Evolutionary conservation across 768 basidiomycete species (phyloP).

Genomic region (Termitomyces sp.): DNA sequence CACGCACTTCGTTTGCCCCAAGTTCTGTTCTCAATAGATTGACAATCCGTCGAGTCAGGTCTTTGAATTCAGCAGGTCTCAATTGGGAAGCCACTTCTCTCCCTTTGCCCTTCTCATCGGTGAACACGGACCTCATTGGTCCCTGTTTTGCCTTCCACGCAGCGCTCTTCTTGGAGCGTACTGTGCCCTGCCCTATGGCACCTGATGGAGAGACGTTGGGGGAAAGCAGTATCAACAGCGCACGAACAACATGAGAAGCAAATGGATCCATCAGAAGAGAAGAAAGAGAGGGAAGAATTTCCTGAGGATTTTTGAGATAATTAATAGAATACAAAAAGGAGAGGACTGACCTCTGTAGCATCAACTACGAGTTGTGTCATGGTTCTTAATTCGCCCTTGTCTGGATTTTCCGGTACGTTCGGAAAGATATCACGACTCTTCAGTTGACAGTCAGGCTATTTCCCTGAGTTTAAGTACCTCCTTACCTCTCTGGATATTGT

Average conservation of each 20-base stretch:
- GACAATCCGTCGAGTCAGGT: conserved; percentile 42
- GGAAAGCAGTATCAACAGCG: conserved; percentile 71
- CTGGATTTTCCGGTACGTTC: conserved; percentile 35
- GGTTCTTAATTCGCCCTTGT: conserved; percentile 61
- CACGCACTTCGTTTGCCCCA: conserved; percentile 68
- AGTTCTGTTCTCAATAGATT: conserved; percentile 44
- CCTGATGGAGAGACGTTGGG: conserved; percentile 45
- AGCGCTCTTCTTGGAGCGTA: conserved; percentile 83
- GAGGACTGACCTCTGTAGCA: conserved; percentile 49
- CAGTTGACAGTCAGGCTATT: background rate
- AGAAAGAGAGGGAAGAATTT: conserved; percentile 59
- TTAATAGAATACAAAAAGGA: background rate
- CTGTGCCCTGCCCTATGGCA: conserved; percentile 26
- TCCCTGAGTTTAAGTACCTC: background rate
- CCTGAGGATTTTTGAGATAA: conserved; percentile 34
- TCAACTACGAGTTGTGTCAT: conserved; percentile 60
- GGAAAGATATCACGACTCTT: conserved; percentile 55
- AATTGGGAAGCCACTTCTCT: conserved; percentile 18
- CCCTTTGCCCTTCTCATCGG: conserved; percentile 33
- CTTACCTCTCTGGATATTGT: conserved; percentile 67
- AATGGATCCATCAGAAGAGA: conserved; percentile 78
- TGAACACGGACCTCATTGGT: conserved; percentile 74
- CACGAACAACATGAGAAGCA: conserved; percentile 85
- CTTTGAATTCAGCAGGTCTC: conserved; percentile 44
- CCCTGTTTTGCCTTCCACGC: conserved; percentile 81